Evolutionary conservation across 306 rosid genomes (phyloP).

Genomic region (Astragalus membranaceus): DNA sequence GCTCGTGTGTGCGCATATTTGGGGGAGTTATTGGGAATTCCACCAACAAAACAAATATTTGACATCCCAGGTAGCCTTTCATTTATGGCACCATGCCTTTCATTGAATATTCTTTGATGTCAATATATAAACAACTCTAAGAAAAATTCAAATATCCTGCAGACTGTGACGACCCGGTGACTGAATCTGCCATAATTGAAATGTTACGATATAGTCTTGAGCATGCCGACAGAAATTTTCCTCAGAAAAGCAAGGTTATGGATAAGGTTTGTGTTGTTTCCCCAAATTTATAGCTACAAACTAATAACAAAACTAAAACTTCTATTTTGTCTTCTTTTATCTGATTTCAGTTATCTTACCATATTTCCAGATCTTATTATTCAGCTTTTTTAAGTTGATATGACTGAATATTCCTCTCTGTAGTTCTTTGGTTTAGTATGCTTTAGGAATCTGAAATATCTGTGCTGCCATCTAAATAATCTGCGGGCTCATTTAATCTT

Average conservation of each 20-base stretch:
- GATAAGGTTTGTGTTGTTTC: constrained; percentile 40
- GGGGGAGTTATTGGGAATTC: constrained; percentile 67
- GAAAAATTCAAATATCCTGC: constrained; percentile 5
- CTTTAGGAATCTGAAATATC: background rate
- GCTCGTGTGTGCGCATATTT: constrained; percentile 50
- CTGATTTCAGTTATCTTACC: background rate
- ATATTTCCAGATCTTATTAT: background rate
- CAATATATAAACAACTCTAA: background rate
- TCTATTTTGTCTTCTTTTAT: background rate
- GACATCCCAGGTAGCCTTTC: constrained; percentile 70
- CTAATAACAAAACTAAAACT: background rate
- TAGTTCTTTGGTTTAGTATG: background rate
- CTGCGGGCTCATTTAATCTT: too few relatives aligned
- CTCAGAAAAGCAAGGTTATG: constrained; percentile 27
- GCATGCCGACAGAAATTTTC: constrained; percentile 73
- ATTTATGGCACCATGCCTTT: background rate
- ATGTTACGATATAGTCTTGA: constrained; percentile 67
- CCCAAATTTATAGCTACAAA: constrained; percentile 1
- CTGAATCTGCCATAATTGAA: constrained; percentile 43
- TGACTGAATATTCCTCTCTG: background rate
- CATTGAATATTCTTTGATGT: background rate
- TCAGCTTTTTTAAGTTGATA: background rate
- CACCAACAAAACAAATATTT: constrained; percentile 67
- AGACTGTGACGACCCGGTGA: constrained; percentile 53
- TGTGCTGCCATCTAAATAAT: background rate